Evolutionary conservation across 1,284 basidiomycete genomes (phyloP).

Genomic region (Kwoniella shivajii): DNA sequence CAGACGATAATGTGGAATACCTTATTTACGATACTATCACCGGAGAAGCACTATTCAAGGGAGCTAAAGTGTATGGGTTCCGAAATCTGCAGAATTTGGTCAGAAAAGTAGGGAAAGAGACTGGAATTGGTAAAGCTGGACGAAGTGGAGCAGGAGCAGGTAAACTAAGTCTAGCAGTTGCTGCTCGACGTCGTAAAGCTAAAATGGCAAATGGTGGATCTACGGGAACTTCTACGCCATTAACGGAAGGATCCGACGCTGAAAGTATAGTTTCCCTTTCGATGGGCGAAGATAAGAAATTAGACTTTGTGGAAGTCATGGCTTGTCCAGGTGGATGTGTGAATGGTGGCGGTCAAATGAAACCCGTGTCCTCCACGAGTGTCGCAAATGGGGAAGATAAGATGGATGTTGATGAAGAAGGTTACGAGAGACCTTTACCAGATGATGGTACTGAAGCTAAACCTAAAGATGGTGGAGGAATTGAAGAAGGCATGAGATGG

Average conservation of each 20-base stretch:
- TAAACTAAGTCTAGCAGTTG: conserved; percentile 50
- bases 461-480: conserved; percentile 20
- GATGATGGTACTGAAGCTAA: conserved; percentile 46
- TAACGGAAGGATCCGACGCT: conserved; percentile 26
- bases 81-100: conserved; percentile 97
- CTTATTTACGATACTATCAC: conserved; percentile 58
- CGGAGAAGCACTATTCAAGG: conserved; percentile 77
- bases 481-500: conserved; percentile 56
- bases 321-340: conserved; percentile 97
- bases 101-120: conserved; percentile 82
- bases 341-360: conserved; percentile 94
- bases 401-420: conserved; percentile 61
- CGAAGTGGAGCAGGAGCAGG: conserved; percentile 53
- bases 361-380: conserved; percentile 51
- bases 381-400: conserved; percentile 1
- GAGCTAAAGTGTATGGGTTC: conserved; percentile 96
- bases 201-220: conserved; percentile 46
- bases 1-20: conserved; percentile 67
- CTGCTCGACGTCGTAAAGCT: conserved; percentile 53
- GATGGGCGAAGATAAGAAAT: conserved; percentile 60
- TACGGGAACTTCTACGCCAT: conserved; percentile 32
- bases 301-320: conserved; percentile 99
- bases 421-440: conserved; percentile 63
- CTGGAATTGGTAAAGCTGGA: conserved; percentile 69
- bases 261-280: conserved; percentile 27